These are phyloP conservation scores for Amanita brunnescens DNA, from an alignment of 768 basidiomycete genomes.

Conservation along the genomic window DNA sequence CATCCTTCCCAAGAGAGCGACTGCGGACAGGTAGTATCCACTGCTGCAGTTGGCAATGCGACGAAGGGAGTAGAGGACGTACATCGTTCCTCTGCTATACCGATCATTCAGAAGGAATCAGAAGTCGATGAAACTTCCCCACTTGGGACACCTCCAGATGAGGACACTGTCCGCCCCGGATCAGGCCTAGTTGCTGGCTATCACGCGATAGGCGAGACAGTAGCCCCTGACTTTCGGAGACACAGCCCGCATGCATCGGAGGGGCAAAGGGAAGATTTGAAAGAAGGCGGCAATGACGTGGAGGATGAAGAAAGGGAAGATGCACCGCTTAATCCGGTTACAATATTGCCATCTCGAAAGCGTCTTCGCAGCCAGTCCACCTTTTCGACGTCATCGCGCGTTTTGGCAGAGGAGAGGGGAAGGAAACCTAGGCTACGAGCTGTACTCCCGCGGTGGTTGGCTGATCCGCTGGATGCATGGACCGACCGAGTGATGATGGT, in stretches of 20 bases:
- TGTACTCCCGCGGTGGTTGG: conserved; percentile 29
- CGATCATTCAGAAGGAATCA: neutral
- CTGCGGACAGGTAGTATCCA: neutral
- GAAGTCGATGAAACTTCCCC: conserved; percentile 4
- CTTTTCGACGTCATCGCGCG: neutral
- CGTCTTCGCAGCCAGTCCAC: neutral
- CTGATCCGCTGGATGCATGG: conserved; percentile 60
- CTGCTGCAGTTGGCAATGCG: neutral
- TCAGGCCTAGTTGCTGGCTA: conserved; percentile 8
- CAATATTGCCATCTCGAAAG: neutral
- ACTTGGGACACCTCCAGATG: conserved; percentile 1
- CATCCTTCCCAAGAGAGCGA: conserved; percentile 4
- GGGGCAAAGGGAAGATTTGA: neutral
- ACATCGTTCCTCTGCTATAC: neutral
- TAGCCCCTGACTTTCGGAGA: neutral
- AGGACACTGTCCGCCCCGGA: neutral
- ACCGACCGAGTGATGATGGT: conserved; percentile 60
- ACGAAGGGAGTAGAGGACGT: neutral
- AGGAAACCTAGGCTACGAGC: neutral
- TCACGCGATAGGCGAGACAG: conserved; percentile 9
- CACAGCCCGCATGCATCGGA: neutral
- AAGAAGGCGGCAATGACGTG: neutral
- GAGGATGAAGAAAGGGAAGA: conserved; percentile 4
- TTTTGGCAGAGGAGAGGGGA: neutral
- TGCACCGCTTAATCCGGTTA: conserved; percentile 1